phyloP scores from a whole-genome alignment of 2,329 filamentous ascomycete species.

The Allantophomopsis cytisporea region DNA sequence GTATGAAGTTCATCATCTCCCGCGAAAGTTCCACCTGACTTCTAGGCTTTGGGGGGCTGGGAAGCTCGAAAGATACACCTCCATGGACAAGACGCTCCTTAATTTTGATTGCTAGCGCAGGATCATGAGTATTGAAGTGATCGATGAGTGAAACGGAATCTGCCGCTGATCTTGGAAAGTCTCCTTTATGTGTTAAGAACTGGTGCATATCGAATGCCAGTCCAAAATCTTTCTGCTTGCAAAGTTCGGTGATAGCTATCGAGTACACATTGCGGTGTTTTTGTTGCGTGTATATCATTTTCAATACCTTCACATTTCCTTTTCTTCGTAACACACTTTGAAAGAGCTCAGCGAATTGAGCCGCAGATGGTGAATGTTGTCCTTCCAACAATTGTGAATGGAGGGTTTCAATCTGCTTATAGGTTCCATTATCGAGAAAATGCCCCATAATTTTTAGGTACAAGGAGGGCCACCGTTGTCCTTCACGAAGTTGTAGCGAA shows the following conservation, averaged over 20 bases:
- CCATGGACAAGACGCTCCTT: conserved; percentile 11
- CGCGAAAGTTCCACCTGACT: conserved; percentile 10
- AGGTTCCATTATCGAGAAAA: conserved; percentile 14
- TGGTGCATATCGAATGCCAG: conserved; percentile 30
- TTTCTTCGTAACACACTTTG: conserved; percentile 9
- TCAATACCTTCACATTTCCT: conserved; percentile 21
- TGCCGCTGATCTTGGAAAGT: conserved; percentile 23
- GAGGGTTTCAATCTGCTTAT: conserved; percentile 10
- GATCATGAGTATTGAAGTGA: conserved; percentile 20
- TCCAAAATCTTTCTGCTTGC: conserved; percentile 20
- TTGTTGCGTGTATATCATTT: conserved; percentile 24
- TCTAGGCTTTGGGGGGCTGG: conserved; percentile 3
- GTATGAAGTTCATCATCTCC: conserved; percentile 18
- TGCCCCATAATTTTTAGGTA: conserved; percentile 29
- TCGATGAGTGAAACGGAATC: conserved; percentile 25
- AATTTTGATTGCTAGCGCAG: conserved; percentile 10
- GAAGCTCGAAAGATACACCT: conserved; percentile 10
- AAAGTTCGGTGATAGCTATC: conserved; percentile 24
- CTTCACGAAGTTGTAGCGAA: conserved; percentile 22
- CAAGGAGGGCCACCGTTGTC: conserved; percentile 20
- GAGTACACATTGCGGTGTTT: conserved; percentile 26
- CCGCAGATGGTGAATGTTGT: conserved; percentile 18
- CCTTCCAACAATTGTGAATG: conserved; percentile 14
- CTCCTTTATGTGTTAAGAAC: conserved; percentile 23
- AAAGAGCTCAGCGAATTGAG: conserved; percentile 20